Percentiles rank a stretch among this genome's conserved stretches.
Evolutionary conservation across 495 filamentous ascomycete genomes (phyloP).

Genomic region (Trichoderma reesei): DNA sequence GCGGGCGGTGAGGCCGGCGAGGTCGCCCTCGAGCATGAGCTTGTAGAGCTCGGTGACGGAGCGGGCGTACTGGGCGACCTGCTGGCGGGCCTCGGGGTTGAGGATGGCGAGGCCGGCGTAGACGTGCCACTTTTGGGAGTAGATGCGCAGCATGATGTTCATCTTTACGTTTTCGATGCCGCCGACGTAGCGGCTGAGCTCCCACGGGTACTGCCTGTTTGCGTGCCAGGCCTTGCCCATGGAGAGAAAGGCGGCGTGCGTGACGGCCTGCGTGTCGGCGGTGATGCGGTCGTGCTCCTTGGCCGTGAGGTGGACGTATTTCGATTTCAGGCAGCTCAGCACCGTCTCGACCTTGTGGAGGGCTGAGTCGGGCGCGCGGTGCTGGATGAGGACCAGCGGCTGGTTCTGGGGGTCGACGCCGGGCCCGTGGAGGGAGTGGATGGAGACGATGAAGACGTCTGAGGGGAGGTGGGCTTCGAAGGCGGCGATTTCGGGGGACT

Average conservation of each 20-base stretch:
- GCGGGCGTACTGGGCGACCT: conserved; percentile 87
- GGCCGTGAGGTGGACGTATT: conserved; percentile 76
- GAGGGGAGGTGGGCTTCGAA: conserved; percentile 80
- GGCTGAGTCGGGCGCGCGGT: conserved; percentile 70
- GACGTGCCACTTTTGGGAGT: conserved; percentile 97
- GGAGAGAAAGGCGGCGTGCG: conserved; percentile 89
- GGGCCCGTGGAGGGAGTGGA: conserved; percentile 93
- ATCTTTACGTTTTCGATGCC: conserved; percentile 99
- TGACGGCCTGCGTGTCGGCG: conserved; percentile 95
- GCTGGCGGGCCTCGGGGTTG: conserved; percentile 80
- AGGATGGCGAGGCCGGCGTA: conserved; percentile 96
- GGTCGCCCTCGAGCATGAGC: conserved; percentile 80
- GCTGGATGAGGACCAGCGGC: conserved; percentile 85
- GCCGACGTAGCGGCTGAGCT: conserved; percentile 81
- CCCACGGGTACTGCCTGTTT: conserved; percentile 92
- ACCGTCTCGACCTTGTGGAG: conserved; percentile 70
- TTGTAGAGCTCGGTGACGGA: conserved; percentile 93
- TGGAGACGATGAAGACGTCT: conserved; percentile 91
- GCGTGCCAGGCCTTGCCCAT: conserved; percentile 97
- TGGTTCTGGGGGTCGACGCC: conserved; percentile 79
- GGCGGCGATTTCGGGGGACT: conserved; percentile 88
- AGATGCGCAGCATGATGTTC: conserved; percentile 93
- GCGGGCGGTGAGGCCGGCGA: conserved; percentile 67
- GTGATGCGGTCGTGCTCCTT: conserved; percentile 91
- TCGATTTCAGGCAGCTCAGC: conserved; percentile 70